Evolutionary conservation across 2,329 filamentous ascomycete genomes (phyloP).

Genomic region (Aspergillus persii): DNA sequence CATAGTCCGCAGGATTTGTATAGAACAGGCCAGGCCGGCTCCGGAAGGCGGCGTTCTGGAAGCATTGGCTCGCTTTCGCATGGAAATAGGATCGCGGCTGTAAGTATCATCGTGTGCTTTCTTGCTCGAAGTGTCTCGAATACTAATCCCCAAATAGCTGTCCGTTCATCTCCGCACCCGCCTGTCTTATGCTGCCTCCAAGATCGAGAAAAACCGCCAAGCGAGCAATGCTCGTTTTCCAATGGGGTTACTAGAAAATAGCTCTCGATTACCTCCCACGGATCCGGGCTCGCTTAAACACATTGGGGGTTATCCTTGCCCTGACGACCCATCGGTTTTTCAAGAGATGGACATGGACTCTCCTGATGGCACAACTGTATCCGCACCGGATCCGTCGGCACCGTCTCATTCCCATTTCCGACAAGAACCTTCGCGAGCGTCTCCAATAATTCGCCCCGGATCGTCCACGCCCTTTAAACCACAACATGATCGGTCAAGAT

Average conservation of each 20-base stretch:
- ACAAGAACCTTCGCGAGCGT: slow-evolving; percentile 10
- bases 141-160: slow-evolving; percentile 51
- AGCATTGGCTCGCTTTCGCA: slow-evolving; percentile 68
- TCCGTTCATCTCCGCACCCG: slow-evolving; percentile 78
- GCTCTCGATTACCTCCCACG: slow-evolving; percentile 58
- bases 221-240: slow-evolving; percentile 69
- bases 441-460: slow-evolving; percentile 13
- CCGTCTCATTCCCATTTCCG: slow-evolving; percentile 6
- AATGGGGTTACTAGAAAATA: slow-evolving; percentile 66
- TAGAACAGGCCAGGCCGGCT: slow-evolving; percentile 33
- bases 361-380: slow-evolving; percentile 20
- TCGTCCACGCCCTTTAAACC: slow-evolving; percentile 11
- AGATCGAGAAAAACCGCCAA: slow-evolving; percentile 88
- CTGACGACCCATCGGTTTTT: slow-evolving; percentile 1
- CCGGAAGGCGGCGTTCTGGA: slow-evolving; percentile 59
- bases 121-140: not conserved
- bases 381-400: slow-evolving; percentile 19
- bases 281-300: slow-evolving; percentile 54
- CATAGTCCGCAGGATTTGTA: slow-evolving; percentile 13
- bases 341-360: slow-evolving; percentile 20
- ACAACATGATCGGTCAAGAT: slow-evolving; percentile 16
- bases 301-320: slow-evolving; percentile 39
- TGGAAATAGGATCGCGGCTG: slow-evolving; percentile 74
- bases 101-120: slow-evolving; percentile 41
- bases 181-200: slow-evolving; percentile 89